These are phyloP conservation scores for Haematococcus lacustris DNA, from an alignment of 139 green algal species.

Conservation along the genomic window DNA sequence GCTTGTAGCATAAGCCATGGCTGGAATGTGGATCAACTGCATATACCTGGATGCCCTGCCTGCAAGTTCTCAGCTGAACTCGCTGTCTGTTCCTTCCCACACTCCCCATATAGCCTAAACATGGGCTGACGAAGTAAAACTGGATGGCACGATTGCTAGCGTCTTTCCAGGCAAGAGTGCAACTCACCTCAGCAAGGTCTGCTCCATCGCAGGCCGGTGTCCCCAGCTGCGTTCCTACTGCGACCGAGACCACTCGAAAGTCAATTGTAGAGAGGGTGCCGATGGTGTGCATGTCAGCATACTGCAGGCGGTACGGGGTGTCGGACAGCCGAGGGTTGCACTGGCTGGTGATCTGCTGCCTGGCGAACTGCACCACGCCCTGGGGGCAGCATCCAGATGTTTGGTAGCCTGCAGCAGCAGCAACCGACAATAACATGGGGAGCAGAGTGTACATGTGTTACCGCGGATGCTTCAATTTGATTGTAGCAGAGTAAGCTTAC, in stretches of 20 bases:
- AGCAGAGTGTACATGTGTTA: too few species aligned
- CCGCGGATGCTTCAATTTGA: too few species aligned
- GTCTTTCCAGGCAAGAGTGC: too few species aligned
- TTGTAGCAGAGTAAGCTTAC: too few species aligned
- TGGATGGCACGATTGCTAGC: not conserved
- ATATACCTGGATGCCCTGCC: too few species aligned
- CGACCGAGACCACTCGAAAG: not conserved
- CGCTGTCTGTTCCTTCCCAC: too few species aligned
- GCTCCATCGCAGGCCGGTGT: not conserved
- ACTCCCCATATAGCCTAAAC: too few species aligned
- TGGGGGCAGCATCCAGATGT: slow-evolving; percentile 1
- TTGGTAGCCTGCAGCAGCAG: not conserved
- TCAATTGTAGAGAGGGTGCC: not conserved
- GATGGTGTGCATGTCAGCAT: not conserved
- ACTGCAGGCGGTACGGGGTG: slow-evolving; percentile 7
- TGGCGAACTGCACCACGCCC: slow-evolving; percentile 7
- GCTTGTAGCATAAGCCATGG: not conserved
- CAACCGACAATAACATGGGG: too few species aligned
- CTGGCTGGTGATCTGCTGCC: not conserved
- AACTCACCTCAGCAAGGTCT: not conserved
- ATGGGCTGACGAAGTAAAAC: too few species aligned
- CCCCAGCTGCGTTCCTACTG: slow-evolving; percentile 1
- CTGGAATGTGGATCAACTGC: too few species aligned
- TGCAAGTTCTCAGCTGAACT: not conserved
- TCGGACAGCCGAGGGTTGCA: slow-evolving; percentile 9